Evolutionary conservation across 306 rosid genomes (phyloP), one percentile per base, ranked within the genome.

Genomic region (Albizia julibrissin): DNA sequence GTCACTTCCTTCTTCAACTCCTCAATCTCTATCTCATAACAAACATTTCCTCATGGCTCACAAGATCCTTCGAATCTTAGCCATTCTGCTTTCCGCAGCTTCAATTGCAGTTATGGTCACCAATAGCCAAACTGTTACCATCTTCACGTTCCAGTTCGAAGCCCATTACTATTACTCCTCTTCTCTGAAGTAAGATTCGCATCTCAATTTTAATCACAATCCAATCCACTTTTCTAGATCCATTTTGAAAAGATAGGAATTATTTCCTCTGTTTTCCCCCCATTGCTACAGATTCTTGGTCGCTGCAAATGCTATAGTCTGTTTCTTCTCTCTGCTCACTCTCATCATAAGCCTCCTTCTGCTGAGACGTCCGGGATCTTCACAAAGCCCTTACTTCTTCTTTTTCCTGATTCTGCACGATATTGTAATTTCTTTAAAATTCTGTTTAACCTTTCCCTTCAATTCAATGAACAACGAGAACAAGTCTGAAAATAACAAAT

Each of bases 131-230:
- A 71, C 94, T 73, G 83, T 93, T 78, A 27, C 49, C 37, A 1
- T 90, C 26, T 87, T 90, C 66, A 3, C 78, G 3, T 0, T 88
- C 15, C 56, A 6, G n/a, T 70, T 88, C 80, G 70, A 87, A 62
- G 91, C 97, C 24, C 94, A 79, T 82, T 93, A 86, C 54, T 82
- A 86, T 74, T 86, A 91, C 84, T 83, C 94, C 0, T 77, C 91
- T 29, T 78, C 97, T 75, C 39, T 86, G 44, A 90, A 70, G 97
- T 93, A 88, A 83, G 82, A 14, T 64, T 65, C 70, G 0, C 11
- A 1, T 78, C 34, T 47, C 29, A 39, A 69, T 75, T 27, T 29
- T 31, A 50, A 5, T 19, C 3, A 37, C 65, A 10, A 75, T 81
- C 83, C 46, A 10, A 78, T 79, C 87, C 85, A 56, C 6, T 76